Evolutionary conservation across 139 green algal genomes (phyloP), one percentile per base, ranked within the genome.

Genomic region (Ostreobium quekettii): DNA sequence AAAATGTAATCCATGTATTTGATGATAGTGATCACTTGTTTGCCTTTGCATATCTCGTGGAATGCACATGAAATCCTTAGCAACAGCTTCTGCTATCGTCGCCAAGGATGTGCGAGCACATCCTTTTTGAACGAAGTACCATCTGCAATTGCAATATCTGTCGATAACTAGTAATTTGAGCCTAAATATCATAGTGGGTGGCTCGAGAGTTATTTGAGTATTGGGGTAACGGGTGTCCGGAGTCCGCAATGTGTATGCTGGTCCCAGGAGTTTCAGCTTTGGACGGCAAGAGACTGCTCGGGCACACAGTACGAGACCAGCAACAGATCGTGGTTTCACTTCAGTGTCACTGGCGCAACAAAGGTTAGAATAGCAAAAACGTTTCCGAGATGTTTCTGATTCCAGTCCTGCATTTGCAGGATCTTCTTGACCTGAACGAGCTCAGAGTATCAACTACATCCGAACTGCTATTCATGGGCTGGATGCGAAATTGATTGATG

Each of bases 241-340:
- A 48, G 46, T 22, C n/a, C 48, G 47, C 24, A 26, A 22, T 49
- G 64, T 30, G 31, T 56, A 30, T 32, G 3, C 2, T 59, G 26
- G n/a, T n/a, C 28, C 2, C 58, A 84, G 70, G 79, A 85, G 48
- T 75, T 77, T 24, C 48, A 78, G 26, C 38, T 82, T 24, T 75
- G 67, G 32, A 82, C 76, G 19, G 42, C 48, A 4, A 38, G 56
- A 8, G 79, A 85, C 64, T 80, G 74, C 64, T 39, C 71, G 26
- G 76, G 73, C 8, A 81, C 73, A 4, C 15, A 31, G 3, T 62
- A 75, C 31, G 69, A 82, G 39, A 77, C 59, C 24, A 35, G 46
- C 30, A 78, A 76, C 4, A 60, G 76, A 1, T 75, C 73, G 0
- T 85, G 79, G 79, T 85, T 85, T 32, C 80, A 82, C 64, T 85